These are phyloP conservation scores for Colletotrichum falcatum DNA, from an alignment of 2,329 filamentous ascomycete species.

Conservation along the genomic window DNA sequence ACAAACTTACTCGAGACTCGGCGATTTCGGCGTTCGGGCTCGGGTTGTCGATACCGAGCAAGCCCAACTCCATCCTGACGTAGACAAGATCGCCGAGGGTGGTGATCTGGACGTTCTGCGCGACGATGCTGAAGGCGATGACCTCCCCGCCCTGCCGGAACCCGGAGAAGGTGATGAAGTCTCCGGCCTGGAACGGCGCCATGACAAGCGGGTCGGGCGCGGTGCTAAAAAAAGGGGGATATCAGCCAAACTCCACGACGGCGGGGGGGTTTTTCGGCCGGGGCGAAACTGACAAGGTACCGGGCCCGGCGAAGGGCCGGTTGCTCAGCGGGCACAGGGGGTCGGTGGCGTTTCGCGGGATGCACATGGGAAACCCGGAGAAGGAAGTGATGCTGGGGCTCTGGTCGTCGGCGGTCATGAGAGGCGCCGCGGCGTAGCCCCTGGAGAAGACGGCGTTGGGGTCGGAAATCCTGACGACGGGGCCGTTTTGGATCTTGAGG, in stretches of 20 bases:
- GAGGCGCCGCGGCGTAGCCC: conserved; percentile 52
- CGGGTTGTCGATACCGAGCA: conserved; percentile 51
- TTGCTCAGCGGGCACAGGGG: conserved; percentile 51
- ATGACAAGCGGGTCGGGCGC: conserved; percentile 52
- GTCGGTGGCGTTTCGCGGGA: conserved; percentile 56
- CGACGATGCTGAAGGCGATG: conserved; percentile 52
- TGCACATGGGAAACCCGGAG: conserved; percentile 65
- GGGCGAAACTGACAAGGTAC: conserved; percentile 48
- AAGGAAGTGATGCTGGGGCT: conserved; percentile 61
- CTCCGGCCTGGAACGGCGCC: conserved; percentile 52
- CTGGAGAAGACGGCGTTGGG: conserved; percentile 59
- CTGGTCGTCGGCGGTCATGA: conserved; percentile 61
- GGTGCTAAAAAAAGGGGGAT: conserved; percentile 45
- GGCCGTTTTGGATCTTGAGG: conserved; percentile 50
- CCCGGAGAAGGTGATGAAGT: conserved; percentile 52
- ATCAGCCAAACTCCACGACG: background rate
- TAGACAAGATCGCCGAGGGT: conserved; percentile 50
- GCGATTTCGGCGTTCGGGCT: conserved; percentile 51
- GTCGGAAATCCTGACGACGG: conserved; percentile 55
- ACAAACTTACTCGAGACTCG: conserved; percentile 49
- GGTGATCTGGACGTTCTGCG: conserved; percentile 52
- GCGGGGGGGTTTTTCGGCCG: background rate
- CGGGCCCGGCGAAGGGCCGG: conserved; percentile 49
- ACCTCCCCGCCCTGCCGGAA: conserved; percentile 49
- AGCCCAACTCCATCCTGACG: conserved; percentile 51